Conservation (phyloP, 495 filamentous ascomycete species). For the Cenococcum geophilum region DNA sequence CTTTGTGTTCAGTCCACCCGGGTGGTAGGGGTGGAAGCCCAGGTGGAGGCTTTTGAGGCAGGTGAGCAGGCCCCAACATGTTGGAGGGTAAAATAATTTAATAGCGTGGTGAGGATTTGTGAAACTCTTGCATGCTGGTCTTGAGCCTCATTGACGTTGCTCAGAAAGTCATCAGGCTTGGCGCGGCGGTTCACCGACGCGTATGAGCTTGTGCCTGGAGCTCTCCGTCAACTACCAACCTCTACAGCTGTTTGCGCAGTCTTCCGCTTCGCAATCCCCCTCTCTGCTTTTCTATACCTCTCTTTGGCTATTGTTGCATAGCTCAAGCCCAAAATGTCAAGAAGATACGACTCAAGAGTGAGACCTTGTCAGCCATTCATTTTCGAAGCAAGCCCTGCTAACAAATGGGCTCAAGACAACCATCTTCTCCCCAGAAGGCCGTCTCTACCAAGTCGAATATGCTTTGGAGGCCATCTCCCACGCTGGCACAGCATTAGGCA, state of each 20-base stretch:
- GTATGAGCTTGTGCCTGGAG: constrained; percentile 35
- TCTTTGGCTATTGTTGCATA: background rate
- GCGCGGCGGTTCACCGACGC: constrained; percentile 17
- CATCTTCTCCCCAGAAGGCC: constrained; percentile 98
- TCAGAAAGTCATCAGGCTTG: constrained; percentile 11
- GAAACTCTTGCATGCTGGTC: constrained; percentile 10
- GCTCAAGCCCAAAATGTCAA: constrained; percentile 64
- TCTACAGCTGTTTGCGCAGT: constrained; percentile 3
- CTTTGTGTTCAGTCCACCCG: constrained; percentile 91
- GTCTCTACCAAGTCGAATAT: constrained; percentile 99
- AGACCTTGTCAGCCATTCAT: constrained; percentile 32
- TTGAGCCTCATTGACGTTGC: background rate
- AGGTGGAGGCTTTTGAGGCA: constrained; percentile 44
- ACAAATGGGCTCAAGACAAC: constrained; percentile 65
- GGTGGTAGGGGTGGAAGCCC: constrained; percentile 54
- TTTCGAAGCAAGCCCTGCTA: constrained; percentile 34
- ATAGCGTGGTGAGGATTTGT: constrained; percentile 1
- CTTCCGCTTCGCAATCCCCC: background rate
- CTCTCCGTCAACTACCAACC: constrained; percentile 18
- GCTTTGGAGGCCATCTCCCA: constrained; percentile 98
- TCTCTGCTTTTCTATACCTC: background rate
- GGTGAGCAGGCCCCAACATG: constrained; percentile 57
- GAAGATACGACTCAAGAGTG: constrained; percentile 97
- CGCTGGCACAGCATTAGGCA: constrained; percentile 91
- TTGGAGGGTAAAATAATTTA: constrained; percentile 1